Percentiles rank a stretch among this genome's conserved stretches.
These are phyloP conservation scores for Herpetomonas muscarum DNA, from an alignment of 208 protist species.

Conservation along the genomic window DNA sequence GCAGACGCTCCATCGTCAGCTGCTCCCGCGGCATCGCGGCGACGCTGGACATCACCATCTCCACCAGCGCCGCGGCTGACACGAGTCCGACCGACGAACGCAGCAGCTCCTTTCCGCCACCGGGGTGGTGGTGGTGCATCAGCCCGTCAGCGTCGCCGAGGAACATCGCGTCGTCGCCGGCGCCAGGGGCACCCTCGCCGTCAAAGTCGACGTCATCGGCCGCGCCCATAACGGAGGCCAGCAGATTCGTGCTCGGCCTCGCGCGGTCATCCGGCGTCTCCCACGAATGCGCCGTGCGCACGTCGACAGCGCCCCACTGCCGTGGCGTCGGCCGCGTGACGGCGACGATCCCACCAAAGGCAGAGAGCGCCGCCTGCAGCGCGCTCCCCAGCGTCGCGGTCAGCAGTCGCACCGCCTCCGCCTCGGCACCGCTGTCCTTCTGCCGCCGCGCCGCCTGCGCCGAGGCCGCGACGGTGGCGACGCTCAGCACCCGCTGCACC, in stretches of 20 bases:
- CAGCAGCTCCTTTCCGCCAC: conserved; percentile 21
- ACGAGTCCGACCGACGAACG: conserved; percentile 53
- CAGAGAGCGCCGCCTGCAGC: conserved; percentile 25
- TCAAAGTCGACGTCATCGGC: conserved; percentile 4
- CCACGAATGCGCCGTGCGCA: conserved; percentile 14
- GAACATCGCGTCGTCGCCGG: conserved; percentile 15
- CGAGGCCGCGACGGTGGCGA: conserved; percentile 7
- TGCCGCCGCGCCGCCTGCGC: not conserved
- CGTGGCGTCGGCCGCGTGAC: not conserved
- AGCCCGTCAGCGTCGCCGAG: conserved; percentile 21
- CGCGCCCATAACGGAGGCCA: conserved; percentile 1
- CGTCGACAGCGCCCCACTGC: conserved; percentile 1
- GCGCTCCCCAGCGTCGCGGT: conserved; percentile 14
- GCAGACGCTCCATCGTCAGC: conserved; percentile 35
- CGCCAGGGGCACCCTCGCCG: conserved; percentile 1
- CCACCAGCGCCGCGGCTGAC: conserved; percentile 39
- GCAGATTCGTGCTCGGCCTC: conserved; percentile 12
- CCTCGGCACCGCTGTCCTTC: not conserved
- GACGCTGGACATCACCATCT: conserved; percentile 71
- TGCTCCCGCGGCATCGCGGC: conserved; percentile 31
- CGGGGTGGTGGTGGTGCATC: too few relatives aligned
- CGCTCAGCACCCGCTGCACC: conserved; percentile 56
- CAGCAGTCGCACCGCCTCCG: conserved; percentile 1
- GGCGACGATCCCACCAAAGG: conserved; percentile 30
- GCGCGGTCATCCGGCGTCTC: conserved; percentile 14